Evolutionary conservation across 768 basidiomycete genomes (phyloP), one percentile per base, ranked within the genome.

Genomic region (Lactifluus subvellereus): DNA sequence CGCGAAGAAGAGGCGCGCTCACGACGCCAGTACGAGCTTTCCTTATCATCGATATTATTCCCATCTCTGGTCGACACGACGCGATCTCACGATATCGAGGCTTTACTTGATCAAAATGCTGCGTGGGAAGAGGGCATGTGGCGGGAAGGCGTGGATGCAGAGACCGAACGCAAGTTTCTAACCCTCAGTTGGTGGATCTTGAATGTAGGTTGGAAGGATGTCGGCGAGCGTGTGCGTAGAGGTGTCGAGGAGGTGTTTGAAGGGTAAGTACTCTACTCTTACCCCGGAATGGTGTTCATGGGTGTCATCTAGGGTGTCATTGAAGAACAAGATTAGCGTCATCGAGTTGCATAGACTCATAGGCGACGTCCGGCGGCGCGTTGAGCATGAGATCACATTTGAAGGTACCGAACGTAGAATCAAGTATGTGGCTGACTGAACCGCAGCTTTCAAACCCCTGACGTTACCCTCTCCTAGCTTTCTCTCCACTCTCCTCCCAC

Each of bases 141-240:
- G 67, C 57, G 49, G 11, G 75, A 77, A 20, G 70, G 70, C 22
- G 74, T 86, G 7, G 77, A 73, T 38, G 86, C 88, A 40, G 88
- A 88, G 58, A 83, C 85, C 6, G 93, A 95, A 72, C 78, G 83
- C 63, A 84, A 86, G 70, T 98, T 85, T 71, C 76, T 97, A 54
- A 92, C 89, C 0, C 81, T 95, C 68, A 90, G 86, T 43, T 98
- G 94, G 93, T 96, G 94, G 93, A 77, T 96, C 10, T 69, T 96
- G 59, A 87, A 97, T 70, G 88, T 93, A 4, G 94, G 95, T 0
- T 96, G 94, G 94, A 89, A 87, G 67, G 87, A 88, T 61, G 80
- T 98, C 0, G 85, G 83, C 0, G 84, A 85, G 66, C 77, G 90
- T 43, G 89, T 94, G 0, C 75, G 86, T 67, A 75, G 80, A 38